Evolutionary conservation across 2,329 filamentous ascomycete species (phyloP), one percentile per base, ranked within the genome.

Genomic region (Aspergillus brasiliensis): DNA sequence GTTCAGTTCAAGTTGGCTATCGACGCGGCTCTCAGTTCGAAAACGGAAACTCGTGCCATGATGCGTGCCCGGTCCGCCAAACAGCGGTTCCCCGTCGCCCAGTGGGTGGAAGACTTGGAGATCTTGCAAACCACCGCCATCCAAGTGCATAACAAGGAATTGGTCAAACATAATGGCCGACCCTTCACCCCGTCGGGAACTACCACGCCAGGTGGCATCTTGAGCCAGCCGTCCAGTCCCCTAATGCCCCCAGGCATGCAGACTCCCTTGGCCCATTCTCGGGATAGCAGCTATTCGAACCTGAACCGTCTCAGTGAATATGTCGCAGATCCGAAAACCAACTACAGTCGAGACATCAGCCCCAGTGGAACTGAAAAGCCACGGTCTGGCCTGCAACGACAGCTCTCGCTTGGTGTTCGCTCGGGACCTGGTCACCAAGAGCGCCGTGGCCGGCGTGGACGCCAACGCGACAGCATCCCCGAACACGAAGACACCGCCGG

Each of bases 81-180:
- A 65, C 86, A 89, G 69, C 81, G 86, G 34, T 89, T 89, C 75
- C 86, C 86, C n/a, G 85, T 89, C 11, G 84, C 83, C 3, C 84
- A 88, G 68, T 89, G 86, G 86, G 80, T 87, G 42, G 83, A 87
- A 65, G 84, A 86, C 59, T 75, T 88, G 11, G 86, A 87, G 63
- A 84, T 83, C 42, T 79, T 89, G 27, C 86, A 89, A 67, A 76
- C 76, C n/a, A 84, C 82, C 5, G 80, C 85, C 0, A 88, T 88
- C 69, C 82, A 82, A 56, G 79, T 86, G 13, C 81, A 83, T 66
- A 72, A 80, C 63, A 83, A 82, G 67, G 77, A 72, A 55, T 63
- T 62, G 7, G 64, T 62, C 11, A 74, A 72, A 40, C 34, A 67
- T 0, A 71, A 74, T 51, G 65, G 65, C 6, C 68, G 69, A 11